Evolutionary conservation across 805 yeast genomes (phyloP).

Genomic region (Starmerella geochares): DNA sequence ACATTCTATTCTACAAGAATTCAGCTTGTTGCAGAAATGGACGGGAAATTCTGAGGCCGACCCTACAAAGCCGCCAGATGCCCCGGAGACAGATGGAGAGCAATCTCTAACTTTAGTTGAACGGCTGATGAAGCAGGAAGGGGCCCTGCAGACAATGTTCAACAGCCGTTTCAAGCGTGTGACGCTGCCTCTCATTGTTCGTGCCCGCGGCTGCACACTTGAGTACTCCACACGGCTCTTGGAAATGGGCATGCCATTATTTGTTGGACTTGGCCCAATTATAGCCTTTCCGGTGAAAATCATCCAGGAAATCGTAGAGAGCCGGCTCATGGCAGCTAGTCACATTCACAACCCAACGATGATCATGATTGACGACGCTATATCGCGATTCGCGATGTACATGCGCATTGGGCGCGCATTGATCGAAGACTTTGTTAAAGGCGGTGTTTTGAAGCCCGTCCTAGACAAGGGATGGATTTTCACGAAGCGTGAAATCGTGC

Average conservation of each 20-base stretch:
- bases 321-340: constrained; percentile 66
- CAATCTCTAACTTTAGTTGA: constrained; percentile 61
- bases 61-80: constrained; percentile 41
- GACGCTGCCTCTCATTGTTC: constrained; percentile 70
- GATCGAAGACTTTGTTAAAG: constrained; percentile 51
- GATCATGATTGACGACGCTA: constrained; percentile 92
- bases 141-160: constrained; percentile 44
- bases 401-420: constrained; percentile 65
- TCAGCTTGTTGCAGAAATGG: constrained; percentile 58
- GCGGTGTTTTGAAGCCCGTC: constrained; percentile 36
- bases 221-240: constrained; percentile 53
- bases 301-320: constrained; percentile 64
- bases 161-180: constrained; percentile 56
- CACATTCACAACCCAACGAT: constrained; percentile 75
- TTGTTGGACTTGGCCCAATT: constrained; percentile 48
- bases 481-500: constrained; percentile 50
- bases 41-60: constrained; percentile 75
- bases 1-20: constrained; percentile 53
- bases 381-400: constrained; percentile 72
- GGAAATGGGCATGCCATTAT: constrained; percentile 59
- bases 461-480: constrained; percentile 65
- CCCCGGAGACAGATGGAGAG: constrained; percentile 37
- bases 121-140: constrained; percentile 55
- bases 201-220: constrained; percentile 64
- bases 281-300: constrained; percentile 69